Evolutionary conservation across 768 basidiomycete species (phyloP).

Genomic region (Pleurotus ostreatus): DNA sequence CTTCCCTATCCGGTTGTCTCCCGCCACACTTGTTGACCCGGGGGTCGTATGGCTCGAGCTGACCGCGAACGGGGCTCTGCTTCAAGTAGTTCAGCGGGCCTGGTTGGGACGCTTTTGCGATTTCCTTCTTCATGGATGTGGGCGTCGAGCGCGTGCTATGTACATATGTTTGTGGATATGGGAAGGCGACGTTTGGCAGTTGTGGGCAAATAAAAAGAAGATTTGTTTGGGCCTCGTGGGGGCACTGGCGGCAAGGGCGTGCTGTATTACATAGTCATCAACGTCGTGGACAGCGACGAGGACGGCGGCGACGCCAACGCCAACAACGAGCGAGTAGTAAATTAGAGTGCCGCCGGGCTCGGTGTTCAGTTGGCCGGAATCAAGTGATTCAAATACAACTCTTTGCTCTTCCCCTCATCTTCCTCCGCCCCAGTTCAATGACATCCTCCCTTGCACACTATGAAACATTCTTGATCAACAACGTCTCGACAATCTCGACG

Average conservation of each 20-base stretch:
- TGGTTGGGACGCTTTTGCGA: background rate
- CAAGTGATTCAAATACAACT: background rate
- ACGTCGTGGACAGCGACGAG: background rate
- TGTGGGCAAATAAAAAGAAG: constrained; percentile 3
- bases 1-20: too few relatives aligned
- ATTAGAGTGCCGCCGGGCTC: background rate
- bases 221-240: constrained; percentile 7
- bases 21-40: constrained; percentile 26
- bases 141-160: background rate
- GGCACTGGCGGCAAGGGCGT: background rate
- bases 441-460: constrained; percentile 66
- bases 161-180: constrained; percentile 3
- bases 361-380: background rate
- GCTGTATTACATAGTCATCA: background rate
- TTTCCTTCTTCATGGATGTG: constrained; percentile 3
- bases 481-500: constrained; percentile 81
- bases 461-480: constrained; percentile 79
- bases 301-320: background rate
- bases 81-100: constrained; percentile 50
- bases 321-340: too few relatives aligned
- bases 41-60: constrained; percentile 65
- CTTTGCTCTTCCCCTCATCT: constrained; percentile 6
- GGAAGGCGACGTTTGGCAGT: background rate
- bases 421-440: constrained; percentile 36
- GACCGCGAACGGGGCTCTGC: constrained; percentile 67